These are phyloP conservation scores for Citrullus mucosospermus DNA, from an alignment of 306 rosid genomes.

Conservation along the genomic window DNA sequence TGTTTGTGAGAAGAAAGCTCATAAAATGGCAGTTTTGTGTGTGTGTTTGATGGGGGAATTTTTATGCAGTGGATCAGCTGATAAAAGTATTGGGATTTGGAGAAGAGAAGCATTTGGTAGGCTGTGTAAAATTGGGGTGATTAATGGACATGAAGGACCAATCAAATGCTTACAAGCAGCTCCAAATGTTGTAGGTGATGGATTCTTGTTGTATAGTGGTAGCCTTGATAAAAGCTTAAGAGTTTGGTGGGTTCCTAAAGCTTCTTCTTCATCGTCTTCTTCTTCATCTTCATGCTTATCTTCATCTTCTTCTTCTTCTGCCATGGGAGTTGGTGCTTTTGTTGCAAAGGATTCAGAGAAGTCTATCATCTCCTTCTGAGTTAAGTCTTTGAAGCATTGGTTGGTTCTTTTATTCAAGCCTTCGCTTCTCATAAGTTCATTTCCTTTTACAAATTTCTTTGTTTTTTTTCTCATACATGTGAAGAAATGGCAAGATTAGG, in stretches of 20 bases:
- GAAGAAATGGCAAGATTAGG: not conserved
- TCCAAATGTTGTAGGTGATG: constrained; percentile 44
- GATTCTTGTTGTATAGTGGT: constrained; percentile 81
- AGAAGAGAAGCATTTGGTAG: constrained; percentile 56
- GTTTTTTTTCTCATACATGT: not conserved
- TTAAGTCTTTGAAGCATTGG: not conserved
- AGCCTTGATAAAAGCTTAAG: constrained; percentile 81
- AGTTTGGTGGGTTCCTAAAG: constrained; percentile 86
- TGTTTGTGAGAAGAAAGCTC: constrained; percentile 53
- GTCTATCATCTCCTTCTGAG: not conserved
- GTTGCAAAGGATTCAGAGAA: not conserved
- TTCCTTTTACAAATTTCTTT: not conserved
- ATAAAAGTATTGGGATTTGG: constrained; percentile 78
- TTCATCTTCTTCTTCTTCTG: not conserved
- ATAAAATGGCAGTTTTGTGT: constrained; percentile 67
- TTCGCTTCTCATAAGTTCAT: not conserved
- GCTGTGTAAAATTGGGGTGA: constrained; percentile 45
- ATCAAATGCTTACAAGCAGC: constrained; percentile 82
- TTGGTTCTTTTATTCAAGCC: constrained; percentile 3
- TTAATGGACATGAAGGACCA: constrained; percentile 84
- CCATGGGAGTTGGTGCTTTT: not conserved
- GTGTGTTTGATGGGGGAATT: constrained; percentile 55
- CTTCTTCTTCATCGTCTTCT: not conserved
- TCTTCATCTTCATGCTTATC: not conserved
- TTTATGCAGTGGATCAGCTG: constrained; percentile 80